Conservation (phyloP, 202 grass and related monocot species). For the Bolboschoenoplectus hybrid region DNA sequence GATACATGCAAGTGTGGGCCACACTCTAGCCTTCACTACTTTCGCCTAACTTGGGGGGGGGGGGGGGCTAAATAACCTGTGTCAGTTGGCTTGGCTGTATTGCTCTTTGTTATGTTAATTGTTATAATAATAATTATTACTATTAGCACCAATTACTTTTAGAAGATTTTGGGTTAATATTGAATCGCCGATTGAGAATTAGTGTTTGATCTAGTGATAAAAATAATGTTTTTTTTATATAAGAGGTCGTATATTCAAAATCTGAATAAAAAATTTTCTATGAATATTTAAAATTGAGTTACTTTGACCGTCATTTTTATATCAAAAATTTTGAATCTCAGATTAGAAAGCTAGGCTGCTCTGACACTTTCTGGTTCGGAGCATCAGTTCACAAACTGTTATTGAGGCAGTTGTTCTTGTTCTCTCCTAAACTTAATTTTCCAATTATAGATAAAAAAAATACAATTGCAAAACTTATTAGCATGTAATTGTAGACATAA, state of each 20-base stretch:
- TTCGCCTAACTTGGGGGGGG: neutral
- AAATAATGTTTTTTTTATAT: too few species aligned
- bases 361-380: too few species aligned
- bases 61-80: neutral
- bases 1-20: neutral
- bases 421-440: neutral
- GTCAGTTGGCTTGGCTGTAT: neutral
- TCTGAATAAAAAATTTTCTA: too few species aligned
- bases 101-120: neutral
- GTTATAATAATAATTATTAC: neutral
- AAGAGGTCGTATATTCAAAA: too few species aligned
- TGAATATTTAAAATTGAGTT: too few species aligned
- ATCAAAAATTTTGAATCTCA: too few species aligned
- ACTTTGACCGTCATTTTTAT: too few species aligned
- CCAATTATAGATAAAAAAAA: neutral
- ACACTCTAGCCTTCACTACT: constrained; percentile 18
- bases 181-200: neutral
- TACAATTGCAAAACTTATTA: neutral
- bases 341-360: too few species aligned
- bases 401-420: neutral
- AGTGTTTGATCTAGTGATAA: too few species aligned
- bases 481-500: neutral
- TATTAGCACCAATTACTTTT: neutral
- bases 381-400: neutral
- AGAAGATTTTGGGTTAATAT: neutral